phyloP scores from a whole-genome alignment of 495 filamentous ascomycete genomes.

The Melanomma pulvis-pyrius region DNA sequence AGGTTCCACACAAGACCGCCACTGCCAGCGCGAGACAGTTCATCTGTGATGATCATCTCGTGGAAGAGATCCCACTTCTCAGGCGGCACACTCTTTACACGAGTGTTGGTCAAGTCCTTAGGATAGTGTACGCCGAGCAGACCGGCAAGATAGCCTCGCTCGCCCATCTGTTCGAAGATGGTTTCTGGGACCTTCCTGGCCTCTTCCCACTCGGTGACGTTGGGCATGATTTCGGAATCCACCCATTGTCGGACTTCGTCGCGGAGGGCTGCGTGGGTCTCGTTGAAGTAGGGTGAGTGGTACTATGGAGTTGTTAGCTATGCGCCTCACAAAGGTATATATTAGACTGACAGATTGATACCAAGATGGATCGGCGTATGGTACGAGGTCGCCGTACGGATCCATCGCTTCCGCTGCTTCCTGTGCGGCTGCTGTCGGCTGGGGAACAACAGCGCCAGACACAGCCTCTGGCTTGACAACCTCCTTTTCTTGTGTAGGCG shows the following conservation, averaged over 20 bases:
- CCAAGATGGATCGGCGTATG: constrained; percentile 91
- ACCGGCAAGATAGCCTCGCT: constrained; percentile 87
- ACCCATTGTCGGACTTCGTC: constrained; percentile 91
- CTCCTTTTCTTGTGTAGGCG: constrained; percentile 57
- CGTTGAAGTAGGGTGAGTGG: constrained; percentile 94
- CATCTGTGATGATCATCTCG: constrained; percentile 91
- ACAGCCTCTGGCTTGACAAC: constrained; percentile 51
- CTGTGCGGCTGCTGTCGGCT: constrained; percentile 50
- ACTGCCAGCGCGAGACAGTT: constrained; percentile 82
- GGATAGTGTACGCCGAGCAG: constrained; percentile 83
- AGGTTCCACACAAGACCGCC: constrained; percentile 99
- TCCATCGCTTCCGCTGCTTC: constrained; percentile 73
- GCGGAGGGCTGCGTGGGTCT: constrained; percentile 86
- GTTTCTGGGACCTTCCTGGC: constrained; percentile 79
- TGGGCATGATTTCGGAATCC: constrained; percentile 83
- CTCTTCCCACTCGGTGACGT: constrained; percentile 96
- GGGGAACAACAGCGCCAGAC: constrained; percentile 50
- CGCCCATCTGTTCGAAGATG: constrained; percentile 95
- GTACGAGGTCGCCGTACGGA: constrained; percentile 81
- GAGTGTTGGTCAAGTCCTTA: constrained; percentile 66
- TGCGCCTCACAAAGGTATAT: background rate
- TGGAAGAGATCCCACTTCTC: constrained; percentile 99
- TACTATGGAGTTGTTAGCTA: constrained; percentile 58
- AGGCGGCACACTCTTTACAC: constrained; percentile 72
- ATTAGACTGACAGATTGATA: constrained; percentile 83